Base-by-base conservation (phyloP, 2,329 filamentous ascomycete genomes). In the Alternaria infectoria region DNA sequence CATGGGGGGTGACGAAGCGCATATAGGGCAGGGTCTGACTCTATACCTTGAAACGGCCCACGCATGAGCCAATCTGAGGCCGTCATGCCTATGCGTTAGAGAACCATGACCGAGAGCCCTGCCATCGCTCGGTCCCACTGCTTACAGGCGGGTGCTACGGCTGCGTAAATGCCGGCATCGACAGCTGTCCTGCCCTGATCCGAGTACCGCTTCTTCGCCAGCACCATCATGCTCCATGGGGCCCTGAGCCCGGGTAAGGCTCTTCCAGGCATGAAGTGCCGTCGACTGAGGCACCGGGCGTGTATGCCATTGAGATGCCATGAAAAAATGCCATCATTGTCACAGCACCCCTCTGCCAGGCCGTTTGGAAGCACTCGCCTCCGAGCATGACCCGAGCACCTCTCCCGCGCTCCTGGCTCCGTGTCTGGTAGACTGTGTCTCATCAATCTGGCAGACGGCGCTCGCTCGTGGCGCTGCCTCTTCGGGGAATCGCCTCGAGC, bases 1-100 rank as follows among this genome's bases (percentile, higher is more conserved):
- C 59, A 65, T 64, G 70, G 71, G 72, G 70, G 75, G 71, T 73
- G 69, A 63, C 73, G 69, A 78, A 75, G 71, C 76, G 77, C 76
- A 74, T 80, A 80, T 81, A 77, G 75, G 55, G n/a, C 74, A 56
- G 59, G 78, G 75, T 59, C 61, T 46, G 61, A 61, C 66, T 73
- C 72, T 77, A 76, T 71, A 70, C 73, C 74, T 77, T 79, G 76
- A 81, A 80, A 80, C 78, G 73, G 76, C 74, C 74, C 75, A 69
- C 71, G 79, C 77, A 77, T 78, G 76, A 77, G 77, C 75, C 76
- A 75, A 74, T 77, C 75, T 78, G 74, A 76, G 69, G 71, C 74
- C 70, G 69, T 66, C 67, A 75, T 76, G 74, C 75, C 70, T 71
- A 77, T 79, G 78, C 76, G 74, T 77, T 76, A 74, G 65, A 72